Base-by-base conservation (phyloP, 495 filamentous ascomycete species). In the Hyaloscypha bicolor region DNA sequence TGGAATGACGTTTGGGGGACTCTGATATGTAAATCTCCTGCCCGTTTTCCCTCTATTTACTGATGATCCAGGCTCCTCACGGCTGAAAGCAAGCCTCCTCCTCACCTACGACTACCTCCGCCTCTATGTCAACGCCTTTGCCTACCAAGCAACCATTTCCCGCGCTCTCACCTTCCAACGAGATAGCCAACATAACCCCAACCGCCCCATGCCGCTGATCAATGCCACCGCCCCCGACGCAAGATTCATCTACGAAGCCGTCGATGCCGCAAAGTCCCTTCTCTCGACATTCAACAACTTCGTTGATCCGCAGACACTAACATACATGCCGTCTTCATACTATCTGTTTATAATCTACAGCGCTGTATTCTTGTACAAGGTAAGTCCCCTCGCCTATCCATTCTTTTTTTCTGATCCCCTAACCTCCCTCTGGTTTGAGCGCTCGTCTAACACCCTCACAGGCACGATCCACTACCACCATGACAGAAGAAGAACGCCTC, bases 1-100 rank as follows among this genome's bases (percentile, higher is more conserved):
- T 90, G 87, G 87, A 87, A 90, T 70, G 85, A 83, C 33, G 78
- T 82, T 9, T 90, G 86, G 87, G 86, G 86, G 11, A 83, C 81
- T 37, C 71, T 88, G 45, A 79, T 80, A 35, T 87, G 85, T 83
- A 66, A 75, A 80, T 75, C 29, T 6, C 30, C 42, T 30, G 32
- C 4, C 25, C 29, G 55, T 19, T n/a, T 30, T 11, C 25, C n/a
- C 16, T 9, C 19, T 19, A 21, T 1, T 60, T 14, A 48, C 58
- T 60, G 19, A 55, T 31, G 37, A 55, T 48, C 25, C 58, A 85
- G 84, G 83, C 71, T 88, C 87, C 6, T 73, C 81, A 6, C 81
- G 81, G 4, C 81, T 90, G 60, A 86, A 85, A 66, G 80, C 81
- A 22, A 87, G 81, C 11, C 69, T 90, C 33, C 77, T 87, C 35